phyloP scores from a whole-genome alignment of 345 rosid species.

The Gossypium anomalum region DNA sequence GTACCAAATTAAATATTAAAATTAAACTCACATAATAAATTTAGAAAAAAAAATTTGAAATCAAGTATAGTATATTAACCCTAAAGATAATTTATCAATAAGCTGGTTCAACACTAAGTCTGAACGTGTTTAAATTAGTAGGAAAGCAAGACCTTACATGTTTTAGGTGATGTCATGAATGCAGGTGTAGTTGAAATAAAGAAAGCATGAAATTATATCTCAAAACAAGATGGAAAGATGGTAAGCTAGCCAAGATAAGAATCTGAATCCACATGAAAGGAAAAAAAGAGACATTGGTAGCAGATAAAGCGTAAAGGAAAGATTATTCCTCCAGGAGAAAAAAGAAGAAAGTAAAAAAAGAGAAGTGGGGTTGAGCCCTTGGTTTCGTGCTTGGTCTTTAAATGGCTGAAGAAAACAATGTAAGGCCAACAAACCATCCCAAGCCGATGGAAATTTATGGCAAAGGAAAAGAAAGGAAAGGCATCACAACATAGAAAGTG shows the following conservation, averaged over 20 bases:
- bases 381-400: neutral
- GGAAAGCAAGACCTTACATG: too few species aligned
- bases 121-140: too few species aligned
- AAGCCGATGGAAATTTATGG: neutral
- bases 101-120: too few species aligned
- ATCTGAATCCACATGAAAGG: constrained; percentile 16
- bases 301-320: constrained; percentile 17
- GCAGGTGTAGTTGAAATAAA: neutral
- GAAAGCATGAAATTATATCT: neutral
- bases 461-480: neutral
- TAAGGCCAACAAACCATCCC: neutral
- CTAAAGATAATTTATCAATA: too few species aligned
- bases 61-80: too few species aligned
- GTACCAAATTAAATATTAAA: too few species aligned
- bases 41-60: too few species aligned
- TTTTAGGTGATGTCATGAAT: too few species aligned
- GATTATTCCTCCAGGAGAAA: neutral
- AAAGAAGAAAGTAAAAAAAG: neutral
- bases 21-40: too few species aligned
- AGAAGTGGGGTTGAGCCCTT: neutral
- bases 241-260: neutral
- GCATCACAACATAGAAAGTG: constrained; percentile 28
- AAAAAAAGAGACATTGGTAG: constrained; percentile 10
- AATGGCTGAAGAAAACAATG: neutral
- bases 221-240: neutral